A percentile compares a stretch with the other conserved stretches of the same genome.
Evolutionary conservation across 1,284 basidiomycete genomes (phyloP).

Genomic region (Trametes versicolor): DNA sequence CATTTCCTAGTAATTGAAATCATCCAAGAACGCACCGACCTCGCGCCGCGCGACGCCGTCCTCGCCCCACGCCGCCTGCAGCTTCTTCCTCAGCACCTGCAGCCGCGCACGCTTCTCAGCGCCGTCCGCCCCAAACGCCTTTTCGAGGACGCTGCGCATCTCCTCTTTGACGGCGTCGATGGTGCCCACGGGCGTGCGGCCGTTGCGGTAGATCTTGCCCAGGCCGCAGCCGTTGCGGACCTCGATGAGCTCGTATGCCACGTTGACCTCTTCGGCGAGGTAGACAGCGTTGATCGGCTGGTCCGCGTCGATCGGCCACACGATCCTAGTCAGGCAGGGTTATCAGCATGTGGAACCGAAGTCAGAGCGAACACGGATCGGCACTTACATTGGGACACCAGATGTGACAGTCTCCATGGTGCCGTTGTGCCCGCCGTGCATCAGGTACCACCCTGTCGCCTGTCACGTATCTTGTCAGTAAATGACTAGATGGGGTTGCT

Average conservation of each 20-base stretch:
- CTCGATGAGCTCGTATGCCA: conserved; percentile 43
- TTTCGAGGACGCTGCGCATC: conserved; percentile 26
- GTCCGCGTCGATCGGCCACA: conserved; percentile 40
- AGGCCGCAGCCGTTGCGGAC: conserved; percentile 38
- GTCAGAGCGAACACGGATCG: neutral
- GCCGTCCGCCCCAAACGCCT: conserved; percentile 36
- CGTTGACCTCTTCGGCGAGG: conserved; percentile 31
- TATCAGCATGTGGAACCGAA: neutral
- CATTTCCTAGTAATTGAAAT: neutral
- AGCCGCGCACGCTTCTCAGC: conserved; percentile 30
- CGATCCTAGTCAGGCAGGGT: conserved; percentile 22
- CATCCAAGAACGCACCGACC: conserved; percentile 6
- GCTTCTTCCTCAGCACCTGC: conserved; percentile 22
- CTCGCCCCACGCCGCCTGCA: conserved; percentile 10
- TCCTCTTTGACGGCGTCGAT: conserved; percentile 36
- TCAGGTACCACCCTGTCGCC: conserved; percentile 38
- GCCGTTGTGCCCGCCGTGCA: conserved; percentile 39
- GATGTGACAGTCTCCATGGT: conserved; percentile 30
- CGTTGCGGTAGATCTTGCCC: conserved; percentile 33
- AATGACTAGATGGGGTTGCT: too few species aligned
- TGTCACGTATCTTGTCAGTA: neutral
- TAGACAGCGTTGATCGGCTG: conserved; percentile 38
- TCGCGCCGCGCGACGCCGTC: conserved; percentile 5
- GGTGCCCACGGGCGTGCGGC: conserved; percentile 33
- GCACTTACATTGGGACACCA: conserved; percentile 31